Conservation (phyloP, 768 basidiomycete species). For the Melanogaster broomeanus region DNA sequence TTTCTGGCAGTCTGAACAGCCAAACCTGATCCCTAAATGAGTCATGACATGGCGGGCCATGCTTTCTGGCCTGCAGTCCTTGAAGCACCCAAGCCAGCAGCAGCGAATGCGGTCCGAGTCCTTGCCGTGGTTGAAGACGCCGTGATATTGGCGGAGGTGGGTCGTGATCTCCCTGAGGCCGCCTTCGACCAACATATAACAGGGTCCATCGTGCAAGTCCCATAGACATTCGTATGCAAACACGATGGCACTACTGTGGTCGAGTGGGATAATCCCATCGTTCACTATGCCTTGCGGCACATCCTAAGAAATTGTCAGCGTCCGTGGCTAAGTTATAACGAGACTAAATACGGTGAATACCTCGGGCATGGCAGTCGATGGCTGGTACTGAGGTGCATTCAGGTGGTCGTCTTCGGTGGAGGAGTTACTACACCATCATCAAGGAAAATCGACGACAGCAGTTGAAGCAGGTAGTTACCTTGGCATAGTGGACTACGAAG, state of each 20-base stretch:
- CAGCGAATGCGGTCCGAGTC: not conserved
- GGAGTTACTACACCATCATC: too few species aligned
- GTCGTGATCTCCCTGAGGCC: not conserved
- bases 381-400: too few species aligned
- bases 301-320: too few species aligned
- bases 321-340: too few species aligned
- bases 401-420: too few species aligned
- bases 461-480: too few species aligned
- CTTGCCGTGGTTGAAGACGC: not conserved
- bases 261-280: not conserved
- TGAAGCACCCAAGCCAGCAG: not conserved
- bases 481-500: not conserved
- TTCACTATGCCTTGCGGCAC: not conserved
- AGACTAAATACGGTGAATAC: too few species aligned
- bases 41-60: constrained; percentile 6
- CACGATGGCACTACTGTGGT: not conserved
- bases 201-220: not conserved
- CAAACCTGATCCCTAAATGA: not conserved
- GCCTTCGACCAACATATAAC: constrained; percentile 4
- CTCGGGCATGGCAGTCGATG: too few species aligned
- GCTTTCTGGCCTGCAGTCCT: not conserved
- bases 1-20: not conserved
- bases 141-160: constrained; percentile 4
- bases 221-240: constrained; percentile 1
- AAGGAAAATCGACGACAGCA: too few species aligned